Conservation (phyloP, 2,329 filamentous ascomycete species). For the Fusarium sp. region DNA sequence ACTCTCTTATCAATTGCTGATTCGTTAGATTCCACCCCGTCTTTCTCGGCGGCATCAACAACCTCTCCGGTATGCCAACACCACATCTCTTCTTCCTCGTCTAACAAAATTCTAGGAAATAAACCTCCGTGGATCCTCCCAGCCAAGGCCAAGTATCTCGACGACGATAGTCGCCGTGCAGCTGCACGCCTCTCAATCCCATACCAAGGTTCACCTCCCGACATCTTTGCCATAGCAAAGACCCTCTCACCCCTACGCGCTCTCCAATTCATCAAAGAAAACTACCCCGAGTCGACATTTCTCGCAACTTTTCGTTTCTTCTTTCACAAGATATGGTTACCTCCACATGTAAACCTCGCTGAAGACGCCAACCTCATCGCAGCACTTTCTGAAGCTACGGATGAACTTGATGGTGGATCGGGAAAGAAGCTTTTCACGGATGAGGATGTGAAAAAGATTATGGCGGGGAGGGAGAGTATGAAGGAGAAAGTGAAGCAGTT, state of each 20-base stretch:
- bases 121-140: constrained; percentile 79
- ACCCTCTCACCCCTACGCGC: constrained; percentile 72
- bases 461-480: constrained; percentile 63
- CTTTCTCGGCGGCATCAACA: constrained; percentile 76
- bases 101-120: constrained; percentile 66
- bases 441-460: constrained; percentile 66
- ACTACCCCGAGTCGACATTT: constrained; percentile 62
- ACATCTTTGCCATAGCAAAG: constrained; percentile 57
- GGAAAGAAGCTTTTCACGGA: constrained; percentile 58
- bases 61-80: constrained; percentile 60
- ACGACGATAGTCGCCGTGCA: constrained; percentile 55
- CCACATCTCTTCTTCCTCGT: neutral
- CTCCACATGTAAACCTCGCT: constrained; percentile 68
- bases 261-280: constrained; percentile 74
- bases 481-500: constrained; percentile 62
- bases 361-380: constrained; percentile 65
- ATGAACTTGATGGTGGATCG: constrained; percentile 35
- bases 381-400: constrained; percentile 49
- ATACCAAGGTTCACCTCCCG: constrained; percentile 52
- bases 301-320: constrained; percentile 66
- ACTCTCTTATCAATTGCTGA: neutral
- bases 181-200: constrained; percentile 53
- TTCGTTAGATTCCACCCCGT: constrained; percentile 73
- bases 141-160: constrained; percentile 72
- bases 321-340: constrained; percentile 73